Evolutionary conservation across 192 early-diverging fungal genomes (phyloP).

Genomic region (Gigaspora rosea): DNA sequence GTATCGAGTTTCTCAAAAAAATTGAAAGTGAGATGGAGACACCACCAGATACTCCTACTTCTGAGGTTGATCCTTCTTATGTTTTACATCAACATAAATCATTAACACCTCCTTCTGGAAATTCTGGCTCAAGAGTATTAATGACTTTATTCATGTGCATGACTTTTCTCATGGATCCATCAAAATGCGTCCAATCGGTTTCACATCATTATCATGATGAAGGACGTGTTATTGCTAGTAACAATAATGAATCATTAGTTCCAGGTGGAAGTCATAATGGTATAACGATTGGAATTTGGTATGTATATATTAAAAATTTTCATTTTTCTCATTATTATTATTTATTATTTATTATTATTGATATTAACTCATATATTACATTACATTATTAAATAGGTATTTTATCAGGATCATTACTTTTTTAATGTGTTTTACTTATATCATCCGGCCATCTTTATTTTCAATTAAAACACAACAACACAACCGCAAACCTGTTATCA

Average conservation of each 20-base stretch:
- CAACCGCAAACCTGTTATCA: neutral
- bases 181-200: neutral
- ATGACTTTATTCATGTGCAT: slow-evolving; percentile 66
- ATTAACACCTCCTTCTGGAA: slow-evolving; percentile 32
- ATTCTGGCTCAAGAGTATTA: slow-evolving; percentile 44
- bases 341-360: no score
- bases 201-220: neutral
- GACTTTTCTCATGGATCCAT: slow-evolving; percentile 44
- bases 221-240: neutral
- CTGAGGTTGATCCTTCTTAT: slow-evolving; percentile 27
- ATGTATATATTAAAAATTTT: no score
- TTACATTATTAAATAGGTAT: neutral
- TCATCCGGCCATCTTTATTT: slow-evolving; percentile 26
- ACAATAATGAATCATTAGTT: neutral
- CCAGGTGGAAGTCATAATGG: neutral
- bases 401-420: slow-evolving; percentile 15
- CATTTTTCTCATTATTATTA: no score
- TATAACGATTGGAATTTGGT: slow-evolving; percentile 26
- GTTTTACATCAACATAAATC: slow-evolving; percentile 9
- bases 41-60: slow-evolving; percentile 4
- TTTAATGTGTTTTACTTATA: slow-evolving; percentile 22
- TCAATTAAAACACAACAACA: slow-evolving; percentile 3
- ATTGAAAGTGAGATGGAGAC: no score
- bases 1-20: slow-evolving; percentile 36
- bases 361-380: no score